Percentiles rank a stretch among this genome's conserved stretches.
These are phyloP conservation scores for Phaeotremella skinneri DNA, from an alignment of 768 basidiomycete species.

Conservation along the genomic window DNA sequence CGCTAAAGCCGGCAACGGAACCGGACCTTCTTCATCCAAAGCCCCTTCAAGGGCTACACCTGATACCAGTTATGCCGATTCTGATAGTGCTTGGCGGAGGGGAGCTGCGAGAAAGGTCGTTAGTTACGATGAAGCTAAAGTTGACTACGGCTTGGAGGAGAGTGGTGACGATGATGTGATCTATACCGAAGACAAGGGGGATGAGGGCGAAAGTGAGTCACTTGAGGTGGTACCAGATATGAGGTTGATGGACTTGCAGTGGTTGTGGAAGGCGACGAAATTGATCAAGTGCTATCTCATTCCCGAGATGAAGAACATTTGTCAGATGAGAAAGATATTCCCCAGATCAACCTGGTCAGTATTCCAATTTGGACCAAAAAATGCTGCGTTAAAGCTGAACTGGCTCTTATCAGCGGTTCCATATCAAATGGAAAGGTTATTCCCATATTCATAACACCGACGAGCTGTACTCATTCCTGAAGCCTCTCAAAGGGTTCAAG, in stretches of 20 bases:
- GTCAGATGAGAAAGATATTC: constrained; percentile 73
- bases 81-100: constrained; percentile 34
- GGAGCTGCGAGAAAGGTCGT: constrained; percentile 42
- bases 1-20: constrained; percentile 18
- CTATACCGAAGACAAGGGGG: constrained; percentile 16
- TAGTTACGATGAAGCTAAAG: constrained; percentile 46
- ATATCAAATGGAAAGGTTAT: constrained; percentile 99
- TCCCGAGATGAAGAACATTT: constrained; percentile 70
- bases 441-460: constrained; percentile 99
- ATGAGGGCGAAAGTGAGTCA: constrained; percentile 24
- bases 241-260: constrained; percentile 37
- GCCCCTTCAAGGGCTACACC: constrained; percentile 22
- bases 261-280: constrained; percentile 52
- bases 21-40: neutral
- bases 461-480: constrained; percentile 92
- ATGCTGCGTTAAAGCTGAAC: constrained; percentile 7
- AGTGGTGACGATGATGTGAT: constrained; percentile 28
- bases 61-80: constrained; percentile 26
- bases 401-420: constrained; percentile 70
- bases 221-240: constrained; percentile 35
- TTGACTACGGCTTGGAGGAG: constrained; percentile 44
- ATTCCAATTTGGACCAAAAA: constrained; percentile 12
- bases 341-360: constrained; percentile 80
- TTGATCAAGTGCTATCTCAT: constrained; percentile 86
- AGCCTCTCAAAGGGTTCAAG: constrained; percentile 91